Evolutionary conservation across 108 stramenopile species (phyloP).

Genomic region (Cyclotella sp.): DNA sequence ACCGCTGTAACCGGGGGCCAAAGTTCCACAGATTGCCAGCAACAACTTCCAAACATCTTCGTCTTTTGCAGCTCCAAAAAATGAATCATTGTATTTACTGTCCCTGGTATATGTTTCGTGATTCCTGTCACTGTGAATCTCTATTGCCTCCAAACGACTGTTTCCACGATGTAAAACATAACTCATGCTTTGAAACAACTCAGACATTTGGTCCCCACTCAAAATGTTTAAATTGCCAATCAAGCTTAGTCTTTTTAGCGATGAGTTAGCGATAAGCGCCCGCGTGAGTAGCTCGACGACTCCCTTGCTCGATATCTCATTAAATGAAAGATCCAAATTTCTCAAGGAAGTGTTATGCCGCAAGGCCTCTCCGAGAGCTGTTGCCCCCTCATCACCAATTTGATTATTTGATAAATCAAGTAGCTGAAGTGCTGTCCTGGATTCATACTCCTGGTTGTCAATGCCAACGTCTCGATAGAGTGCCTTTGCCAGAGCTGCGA

Average conservation of each 20-base stretch:
- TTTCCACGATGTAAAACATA: background rate
- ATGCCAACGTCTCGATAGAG: constrained; percentile 11
- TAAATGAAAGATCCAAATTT: constrained; percentile 11
- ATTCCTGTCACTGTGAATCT: constrained; percentile 12
- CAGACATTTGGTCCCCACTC: background rate
- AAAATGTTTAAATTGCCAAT: constrained; percentile 5
- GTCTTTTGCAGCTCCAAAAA: background rate
- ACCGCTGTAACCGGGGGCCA: background rate
- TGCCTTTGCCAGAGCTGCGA: constrained; percentile 7
- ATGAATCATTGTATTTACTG: background rate
- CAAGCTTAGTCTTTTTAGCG: constrained; percentile 3
- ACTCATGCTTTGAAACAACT: background rate
- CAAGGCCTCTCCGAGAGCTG: constrained; percentile 10
- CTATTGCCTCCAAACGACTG: constrained; percentile 16
- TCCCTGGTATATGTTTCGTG: background rate
- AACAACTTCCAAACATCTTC: constrained; percentile 3
- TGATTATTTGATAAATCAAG: constrained; percentile 28
- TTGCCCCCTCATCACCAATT: constrained; percentile 21
- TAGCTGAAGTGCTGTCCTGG: constrained; percentile 16
- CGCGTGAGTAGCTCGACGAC: background rate
- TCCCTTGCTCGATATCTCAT: constrained; percentile 14
- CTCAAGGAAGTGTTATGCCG: constrained; percentile 17
- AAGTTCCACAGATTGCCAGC: constrained; percentile 10
- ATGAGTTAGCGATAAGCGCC: background rate
- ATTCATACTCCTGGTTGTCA: background rate